Percentiles rank a stretch among this genome's conserved stretches.
These are phyloP conservation scores for Exophiala sp. DNA, from an alignment of 2,329 filamentous ascomycete species.

Conservation along the genomic window DNA sequence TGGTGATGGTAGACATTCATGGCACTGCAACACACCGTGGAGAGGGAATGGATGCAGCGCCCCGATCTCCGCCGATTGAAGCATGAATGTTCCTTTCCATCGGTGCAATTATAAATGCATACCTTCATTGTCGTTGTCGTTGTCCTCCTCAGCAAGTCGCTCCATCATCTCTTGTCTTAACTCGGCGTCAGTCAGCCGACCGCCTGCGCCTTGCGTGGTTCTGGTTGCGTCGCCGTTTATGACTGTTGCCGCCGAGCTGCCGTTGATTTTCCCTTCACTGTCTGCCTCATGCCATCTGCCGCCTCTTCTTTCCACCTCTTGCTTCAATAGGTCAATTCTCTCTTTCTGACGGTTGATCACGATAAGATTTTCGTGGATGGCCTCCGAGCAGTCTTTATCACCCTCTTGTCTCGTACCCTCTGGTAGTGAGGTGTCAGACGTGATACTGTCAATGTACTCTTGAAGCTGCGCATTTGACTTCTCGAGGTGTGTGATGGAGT, in stretches of 20 bases:
- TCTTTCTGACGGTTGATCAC: conserved; percentile 56
- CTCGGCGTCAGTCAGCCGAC: conserved; percentile 42
- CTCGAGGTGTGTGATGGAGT: conserved; percentile 57
- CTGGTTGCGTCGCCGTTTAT: background rate
- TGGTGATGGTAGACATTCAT: no score
- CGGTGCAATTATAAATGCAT: conserved; percentile 39
- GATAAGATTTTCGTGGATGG: conserved; percentile 56
- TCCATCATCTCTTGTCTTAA: conserved; percentile 37
- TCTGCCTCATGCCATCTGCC: conserved; percentile 48
- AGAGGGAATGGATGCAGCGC: background rate
- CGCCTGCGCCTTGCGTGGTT: conserved; percentile 23
- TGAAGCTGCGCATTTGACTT: conserved; percentile 56
- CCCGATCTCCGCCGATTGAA: background rate
- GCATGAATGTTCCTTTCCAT: background rate
- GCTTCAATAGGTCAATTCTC: conserved; percentile 52
- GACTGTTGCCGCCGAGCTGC: background rate
- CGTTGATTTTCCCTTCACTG: conserved; percentile 21
- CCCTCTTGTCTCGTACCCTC: conserved; percentile 27
- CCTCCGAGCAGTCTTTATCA: conserved; percentile 55
- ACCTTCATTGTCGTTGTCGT: conserved; percentile 34
- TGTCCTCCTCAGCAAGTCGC: conserved; percentile 32
- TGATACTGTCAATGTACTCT: conserved; percentile 42
- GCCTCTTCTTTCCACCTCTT: conserved; percentile 55
- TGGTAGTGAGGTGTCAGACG: conserved; percentile 28
- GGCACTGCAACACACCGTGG: no score